These are phyloP conservation scores for Colletotrichum scovillei DNA, from an alignment of 2,329 filamentous ascomycete genomes.

Conservation along the genomic window DNA sequence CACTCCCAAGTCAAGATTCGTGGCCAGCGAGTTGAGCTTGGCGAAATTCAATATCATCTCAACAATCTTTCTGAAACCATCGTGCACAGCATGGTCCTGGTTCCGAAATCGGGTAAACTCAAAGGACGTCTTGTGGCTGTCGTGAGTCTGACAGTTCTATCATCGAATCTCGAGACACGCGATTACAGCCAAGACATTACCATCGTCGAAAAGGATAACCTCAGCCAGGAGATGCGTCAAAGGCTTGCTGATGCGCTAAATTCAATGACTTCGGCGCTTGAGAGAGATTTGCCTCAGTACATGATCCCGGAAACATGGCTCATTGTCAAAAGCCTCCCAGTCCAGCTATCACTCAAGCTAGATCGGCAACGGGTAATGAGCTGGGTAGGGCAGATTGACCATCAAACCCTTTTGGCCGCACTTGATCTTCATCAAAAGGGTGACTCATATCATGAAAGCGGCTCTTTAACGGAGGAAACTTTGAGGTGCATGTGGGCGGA, in stretches of 20 bases:
- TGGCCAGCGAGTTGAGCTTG: constrained; percentile 29
- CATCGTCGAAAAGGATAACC: neutral
- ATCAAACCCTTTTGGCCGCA: neutral
- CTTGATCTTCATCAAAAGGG: neutral
- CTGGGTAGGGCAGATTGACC: constrained; percentile 16
- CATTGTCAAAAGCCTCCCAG: constrained; percentile 34
- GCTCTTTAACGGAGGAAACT: neutral
- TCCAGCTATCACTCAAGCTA: constrained; percentile 37
- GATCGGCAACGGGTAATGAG: constrained; percentile 27
- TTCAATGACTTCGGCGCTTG: neutral
- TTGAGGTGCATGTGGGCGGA: constrained; percentile 46
- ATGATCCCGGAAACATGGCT: constrained; percentile 40
- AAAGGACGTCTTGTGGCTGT: constrained; percentile 17
- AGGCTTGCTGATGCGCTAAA: neutral
- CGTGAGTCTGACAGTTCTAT: neutral
- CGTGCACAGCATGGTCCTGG: constrained; percentile 1
- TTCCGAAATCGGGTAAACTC: neutral
- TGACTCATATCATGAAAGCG: neutral
- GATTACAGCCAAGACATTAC: neutral
- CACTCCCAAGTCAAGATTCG: constrained; percentile 38
- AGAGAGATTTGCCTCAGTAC: constrained; percentile 33
- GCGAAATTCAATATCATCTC: constrained; percentile 27
- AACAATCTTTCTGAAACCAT: neutral
- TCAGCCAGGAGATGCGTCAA: neutral
- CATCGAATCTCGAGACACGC: neutral